A percentile compares a stretch with the other conserved stretches of the same genome.
Evolutionary conservation across 805 yeast genomes (phyloP).

Genomic region (Saccharomyces mikatae): DNA sequence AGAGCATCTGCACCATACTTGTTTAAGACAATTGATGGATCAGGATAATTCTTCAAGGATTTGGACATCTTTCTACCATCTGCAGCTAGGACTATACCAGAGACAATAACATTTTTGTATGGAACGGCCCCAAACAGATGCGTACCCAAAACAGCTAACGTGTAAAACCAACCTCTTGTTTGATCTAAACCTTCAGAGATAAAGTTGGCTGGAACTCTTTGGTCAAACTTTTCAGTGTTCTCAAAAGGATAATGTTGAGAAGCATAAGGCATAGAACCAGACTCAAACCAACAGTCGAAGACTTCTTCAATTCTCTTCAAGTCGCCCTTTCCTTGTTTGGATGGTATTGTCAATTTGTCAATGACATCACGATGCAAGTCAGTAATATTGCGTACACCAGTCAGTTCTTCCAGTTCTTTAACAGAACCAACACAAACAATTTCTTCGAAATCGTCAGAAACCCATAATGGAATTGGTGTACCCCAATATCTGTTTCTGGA

Average conservation of each 20-base stretch:
- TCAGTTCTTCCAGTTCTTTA: slow-evolving; percentile 72
- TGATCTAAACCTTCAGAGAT: slow-evolving; percentile 98
- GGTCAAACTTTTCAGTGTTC: slow-evolving; percentile 56
- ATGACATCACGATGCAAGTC: slow-evolving; percentile 92
- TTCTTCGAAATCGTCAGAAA: slow-evolving; percentile 85
- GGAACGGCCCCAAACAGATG: slow-evolving; percentile 90
- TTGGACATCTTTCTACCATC: slow-evolving; percentile 99
- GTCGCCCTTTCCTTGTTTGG: slow-evolving; percentile 77
- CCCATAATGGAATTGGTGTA: slow-evolving; percentile 98
- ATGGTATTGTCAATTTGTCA: slow-evolving; percentile 89
- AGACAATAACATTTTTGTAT: slow-evolving; percentile 87
- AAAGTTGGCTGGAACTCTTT: slow-evolving; percentile 92
- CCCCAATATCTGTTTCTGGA: slow-evolving; percentile 99
- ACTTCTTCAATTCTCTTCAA: slow-evolving; percentile 93
- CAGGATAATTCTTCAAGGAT: slow-evolving; percentile 95
- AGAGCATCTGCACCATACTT: slow-evolving; percentile 97
- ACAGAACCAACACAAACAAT: slow-evolving; percentile 89
- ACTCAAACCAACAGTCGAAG: slow-evolving; percentile 99
- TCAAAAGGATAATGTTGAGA: slow-evolving; percentile 96
- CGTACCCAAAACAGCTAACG: slow-evolving; percentile 90
- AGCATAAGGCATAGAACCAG: slow-evolving; percentile 98
- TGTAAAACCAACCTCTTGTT: slow-evolving; percentile 99
- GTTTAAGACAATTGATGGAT: slow-evolving; percentile 73
- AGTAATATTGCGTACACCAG: slow-evolving; percentile 73
- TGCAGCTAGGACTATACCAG: slow-evolving; percentile 93